Percentiles rank a stretch among this genome's conserved stretches.
Conservation (phyloP, 306 rosid species). For the Rubus idaeus region DNA sequence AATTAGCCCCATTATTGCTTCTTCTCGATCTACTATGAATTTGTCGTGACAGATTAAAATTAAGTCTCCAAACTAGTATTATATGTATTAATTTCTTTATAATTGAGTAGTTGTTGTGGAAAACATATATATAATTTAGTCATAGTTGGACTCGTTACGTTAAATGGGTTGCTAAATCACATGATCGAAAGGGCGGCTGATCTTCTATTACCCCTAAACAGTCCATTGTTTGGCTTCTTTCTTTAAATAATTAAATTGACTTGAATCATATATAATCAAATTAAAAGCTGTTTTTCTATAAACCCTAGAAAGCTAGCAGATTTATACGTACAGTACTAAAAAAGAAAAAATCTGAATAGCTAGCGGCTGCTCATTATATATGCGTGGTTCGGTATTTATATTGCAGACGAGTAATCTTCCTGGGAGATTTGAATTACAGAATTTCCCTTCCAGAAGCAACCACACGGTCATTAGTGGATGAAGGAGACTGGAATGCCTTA, state of each 20-base stretch:
- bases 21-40: slow-evolving; percentile 42
- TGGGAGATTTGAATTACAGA: slow-evolving; percentile 91
- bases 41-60: slow-evolving; percentile 35
- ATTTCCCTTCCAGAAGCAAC: slow-evolving; percentile 72
- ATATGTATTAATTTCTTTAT: slow-evolving; percentile 16
- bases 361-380: slow-evolving; percentile 4
- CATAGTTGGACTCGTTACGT: not conserved
- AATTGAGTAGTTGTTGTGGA: slow-evolving; percentile 13
- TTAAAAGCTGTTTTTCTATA: not conserved
- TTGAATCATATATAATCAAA: not conserved
- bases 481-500: slow-evolving; percentile 56
- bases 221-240: slow-evolving; percentile 2
- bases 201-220: slow-evolving; percentile 10
- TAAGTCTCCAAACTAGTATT: slow-evolving; percentile 32
- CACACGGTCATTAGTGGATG: slow-evolving; percentile 56
- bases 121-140: not conserved
- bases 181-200: not conserved
- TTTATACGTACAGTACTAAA: not conserved
- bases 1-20: slow-evolving; percentile 17
- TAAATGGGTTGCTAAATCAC: not conserved
- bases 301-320: slow-evolving; percentile 7
- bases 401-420: slow-evolving; percentile 71
- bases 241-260: slow-evolving; percentile 23
- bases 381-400: not conserved
- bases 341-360: not conserved